Conservation (phyloP, 305 asterid species). For the Salvia sclarea region DNA sequence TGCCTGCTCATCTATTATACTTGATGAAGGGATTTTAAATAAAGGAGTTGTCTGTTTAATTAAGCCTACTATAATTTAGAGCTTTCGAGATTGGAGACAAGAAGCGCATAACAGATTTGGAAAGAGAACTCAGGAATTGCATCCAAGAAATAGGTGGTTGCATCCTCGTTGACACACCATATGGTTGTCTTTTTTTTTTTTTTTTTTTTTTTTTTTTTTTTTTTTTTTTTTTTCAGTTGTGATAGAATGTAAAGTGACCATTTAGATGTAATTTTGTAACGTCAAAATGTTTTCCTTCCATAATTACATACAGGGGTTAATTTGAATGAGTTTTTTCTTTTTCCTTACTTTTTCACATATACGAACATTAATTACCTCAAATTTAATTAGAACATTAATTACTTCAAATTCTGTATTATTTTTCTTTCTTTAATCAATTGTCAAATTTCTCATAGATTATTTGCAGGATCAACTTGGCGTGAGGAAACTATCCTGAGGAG, state of each 20-base stretch:
- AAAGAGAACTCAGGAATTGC: conserved; percentile 78
- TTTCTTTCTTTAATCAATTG: conserved; percentile 25
- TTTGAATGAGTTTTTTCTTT: not conserved
- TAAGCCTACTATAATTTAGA: conserved; percentile 23
- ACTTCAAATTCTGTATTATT: not conserved
- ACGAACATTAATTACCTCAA: not conserved
- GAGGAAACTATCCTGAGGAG: conserved; percentile 55
- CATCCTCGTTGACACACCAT: conserved; percentile 14
- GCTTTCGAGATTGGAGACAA: conserved; percentile 67
- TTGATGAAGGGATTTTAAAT: not conserved
- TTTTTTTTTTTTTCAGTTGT: conserved; percentile 17
- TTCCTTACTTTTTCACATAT: not conserved
- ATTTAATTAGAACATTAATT: not conserved
- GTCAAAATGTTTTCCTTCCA: conserved; percentile 13
- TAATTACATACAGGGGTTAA: too few species aligned
- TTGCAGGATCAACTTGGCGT: conserved; percentile 83
- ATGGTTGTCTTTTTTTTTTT: too few species aligned
- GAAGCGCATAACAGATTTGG: conserved; percentile 66
- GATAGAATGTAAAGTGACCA: not conserved
- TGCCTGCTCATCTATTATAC: not conserved
- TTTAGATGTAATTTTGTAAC: not conserved
- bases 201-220: too few species aligned
- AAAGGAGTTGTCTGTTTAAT: not conserved
- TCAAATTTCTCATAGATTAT: conserved; percentile 59
- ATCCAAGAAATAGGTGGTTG: conserved; percentile 80